Evolutionary conservation across 2,329 filamentous ascomycete species (phyloP), one percentile per base, ranked within the genome.

Genomic region (Nannizzia gypsea): DNA sequence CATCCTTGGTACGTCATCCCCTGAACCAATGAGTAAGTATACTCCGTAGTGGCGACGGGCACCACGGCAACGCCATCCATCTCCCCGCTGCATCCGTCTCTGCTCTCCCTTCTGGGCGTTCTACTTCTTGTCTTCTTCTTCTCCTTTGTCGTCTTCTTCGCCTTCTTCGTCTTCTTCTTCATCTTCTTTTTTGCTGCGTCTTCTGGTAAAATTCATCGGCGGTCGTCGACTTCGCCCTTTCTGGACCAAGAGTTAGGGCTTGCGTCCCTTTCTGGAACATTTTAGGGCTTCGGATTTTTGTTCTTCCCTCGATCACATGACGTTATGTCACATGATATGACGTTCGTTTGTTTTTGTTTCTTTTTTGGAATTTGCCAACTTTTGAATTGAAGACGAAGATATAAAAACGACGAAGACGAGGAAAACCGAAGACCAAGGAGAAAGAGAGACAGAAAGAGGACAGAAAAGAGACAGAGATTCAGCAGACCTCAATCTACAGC

Each of bases 41-140:
- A n/a, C n/a, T n/a, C n/a, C n/a, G n/a, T n/a, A 17, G 66, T 67
- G 48, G 66, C 64, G 34, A 58, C 64, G 52, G 63, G 9, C 3
- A 62, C 56, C 38, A 64, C 64, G 4, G 65, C 67, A 42, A 60
- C 62, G 57, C 68, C 64, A 36, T 61, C 64, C n/a, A 2, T 3
- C 44, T 26, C 3, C 15, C 24, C 24, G 4, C 24, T 52, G 9
- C 4, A 6, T 11, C 17, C n/a, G n/a, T 15, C 9, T 5, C 48
- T 4, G 3, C 48, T n/a, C 3, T 6, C 8, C 15, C 48, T 5
- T 31, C n/a, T 1, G 13, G 28, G 31, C 11, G 44, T 26, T 17
- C 5, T 22, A 24, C n/a, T 26, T 17, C 5, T 6, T 5, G 13
- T 26, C n/a, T 52, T 4, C 26, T 52, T 31, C 44, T 22, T 22